Evolutionary conservation across 202 grass and related monocot genomes (phyloP).

Genomic region (Brachypodium distachyon): DNA sequence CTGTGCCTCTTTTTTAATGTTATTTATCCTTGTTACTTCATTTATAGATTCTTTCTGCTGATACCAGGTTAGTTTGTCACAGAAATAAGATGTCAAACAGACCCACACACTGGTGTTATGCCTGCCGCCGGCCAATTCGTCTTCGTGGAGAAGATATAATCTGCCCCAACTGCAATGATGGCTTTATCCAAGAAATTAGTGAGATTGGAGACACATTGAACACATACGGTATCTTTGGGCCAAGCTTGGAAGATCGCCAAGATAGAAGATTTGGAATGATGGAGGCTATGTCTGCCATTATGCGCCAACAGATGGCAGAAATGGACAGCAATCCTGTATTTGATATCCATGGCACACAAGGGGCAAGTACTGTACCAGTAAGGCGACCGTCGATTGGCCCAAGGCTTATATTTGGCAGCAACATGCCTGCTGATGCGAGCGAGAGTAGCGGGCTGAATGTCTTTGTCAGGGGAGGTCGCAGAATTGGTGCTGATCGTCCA

Average conservation of each 20-base stretch:
- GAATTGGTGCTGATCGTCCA: background rate
- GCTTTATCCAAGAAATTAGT: constrained; percentile 80
- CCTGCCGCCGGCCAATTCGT: constrained; percentile 48
- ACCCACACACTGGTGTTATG: constrained; percentile 93
- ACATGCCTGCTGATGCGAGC: background rate
- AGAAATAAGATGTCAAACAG: constrained; percentile 60
- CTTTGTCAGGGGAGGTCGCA: constrained; percentile 28
- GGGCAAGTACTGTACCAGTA: background rate
- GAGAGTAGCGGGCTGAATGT: constrained; percentile 22
- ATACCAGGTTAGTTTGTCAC: constrained; percentile 8
- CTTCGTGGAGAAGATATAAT: constrained; percentile 32
- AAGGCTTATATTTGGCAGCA: constrained; percentile 28
- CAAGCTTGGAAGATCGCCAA: constrained; percentile 1
- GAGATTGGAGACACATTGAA: constrained; percentile 47
- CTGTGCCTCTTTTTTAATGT: background rate
- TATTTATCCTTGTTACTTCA: background rate
- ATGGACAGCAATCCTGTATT: constrained; percentile 24
- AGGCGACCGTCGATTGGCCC: background rate
- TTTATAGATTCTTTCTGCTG: background rate
- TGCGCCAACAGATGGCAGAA: constrained; percentile 39
- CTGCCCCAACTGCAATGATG: constrained; percentile 79
- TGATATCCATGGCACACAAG: constrained; percentile 29
- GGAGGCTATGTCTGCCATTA: constrained; percentile 59
- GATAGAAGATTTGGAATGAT: constrained; percentile 50
- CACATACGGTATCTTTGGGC: constrained; percentile 40